Conservation (phyloP, 495 filamentous ascomycete genomes). For the Aspergillus wentii region DNA sequence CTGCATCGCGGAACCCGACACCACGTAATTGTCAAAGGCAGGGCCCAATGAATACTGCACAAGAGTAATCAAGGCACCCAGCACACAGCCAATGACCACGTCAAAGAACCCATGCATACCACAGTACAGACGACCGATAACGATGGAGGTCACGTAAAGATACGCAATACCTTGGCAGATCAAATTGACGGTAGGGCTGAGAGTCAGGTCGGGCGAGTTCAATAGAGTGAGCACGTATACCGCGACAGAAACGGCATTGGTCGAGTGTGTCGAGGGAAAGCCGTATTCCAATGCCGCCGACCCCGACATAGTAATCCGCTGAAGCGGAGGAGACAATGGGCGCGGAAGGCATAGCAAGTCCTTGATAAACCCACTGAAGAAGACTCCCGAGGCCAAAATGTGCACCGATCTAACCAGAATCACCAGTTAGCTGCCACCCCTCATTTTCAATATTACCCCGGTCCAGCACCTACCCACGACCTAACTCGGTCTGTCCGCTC, state of each 20-base stretch:
- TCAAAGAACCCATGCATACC: constrained; percentile 98
- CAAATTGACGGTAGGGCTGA: constrained; percentile 47
- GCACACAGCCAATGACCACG: constrained; percentile 67
- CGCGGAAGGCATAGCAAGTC: constrained; percentile 93
- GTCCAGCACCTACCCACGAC: constrained; percentile 63
- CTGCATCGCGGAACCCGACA: constrained; percentile 41
- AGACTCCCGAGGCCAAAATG: constrained; percentile 83
- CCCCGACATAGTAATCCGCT: constrained; percentile 94
- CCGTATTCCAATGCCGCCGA: constrained; percentile 94
- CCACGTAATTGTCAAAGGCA: constrained; percentile 60
- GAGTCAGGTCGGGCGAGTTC: constrained; percentile 46
- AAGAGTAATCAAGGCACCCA: constrained; percentile 65
- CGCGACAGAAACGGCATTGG: constrained; percentile 92
- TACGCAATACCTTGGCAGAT: constrained; percentile 63
- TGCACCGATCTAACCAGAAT: constrained; percentile 64
- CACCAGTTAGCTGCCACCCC: constrained; percentile 6
- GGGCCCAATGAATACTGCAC: constrained; percentile 69
- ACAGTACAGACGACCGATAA: constrained; percentile 88
- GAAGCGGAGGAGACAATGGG: constrained; percentile 86
- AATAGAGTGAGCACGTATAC: constrained; percentile 73
- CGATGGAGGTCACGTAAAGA: constrained; percentile 83
- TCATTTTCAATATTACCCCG: background rate
- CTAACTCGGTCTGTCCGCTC: constrained; percentile 79
- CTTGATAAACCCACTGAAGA: constrained; percentile 90
- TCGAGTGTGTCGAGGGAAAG: constrained; percentile 94